A percentile compares a stretch with the other conserved stretches of the same genome.
Evolutionary conservation across 1,284 basidiomycete genomes (phyloP).

Genomic region (Malassezia yamatoensis): DNA sequence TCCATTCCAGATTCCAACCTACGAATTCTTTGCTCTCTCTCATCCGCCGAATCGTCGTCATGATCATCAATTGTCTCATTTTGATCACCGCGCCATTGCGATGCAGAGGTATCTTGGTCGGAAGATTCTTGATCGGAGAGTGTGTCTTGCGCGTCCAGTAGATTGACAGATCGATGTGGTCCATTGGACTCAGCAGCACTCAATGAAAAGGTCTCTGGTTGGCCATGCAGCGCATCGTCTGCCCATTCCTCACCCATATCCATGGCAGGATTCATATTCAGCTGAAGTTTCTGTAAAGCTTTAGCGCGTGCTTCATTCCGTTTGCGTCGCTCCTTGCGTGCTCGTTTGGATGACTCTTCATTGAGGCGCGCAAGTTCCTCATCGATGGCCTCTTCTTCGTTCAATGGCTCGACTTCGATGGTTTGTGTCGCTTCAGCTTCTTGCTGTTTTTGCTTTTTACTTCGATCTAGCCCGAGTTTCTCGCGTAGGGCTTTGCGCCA

Average conservation of each 20-base stretch:
- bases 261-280: conserved; percentile 90
- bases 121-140: conserved; percentile 18
- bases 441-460: conserved; percentile 21
- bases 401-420: conserved; percentile 58
- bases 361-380: conserved; percentile 71
- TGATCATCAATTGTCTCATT: conserved; percentile 17
- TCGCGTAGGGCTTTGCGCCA: conserved; percentile 65
- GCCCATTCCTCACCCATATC: conserved; percentile 75
- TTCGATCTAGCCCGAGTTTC: conserved; percentile 52
- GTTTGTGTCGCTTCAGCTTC: conserved; percentile 28
- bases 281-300: conserved; percentile 86
- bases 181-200: conserved; percentile 22
- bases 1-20: conserved; percentile 74
- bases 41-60: conserved; percentile 37
- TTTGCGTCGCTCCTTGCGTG: conserved; percentile 67
- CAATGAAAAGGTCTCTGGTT: conserved; percentile 37
- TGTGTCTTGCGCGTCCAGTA: conserved; percentile 15
- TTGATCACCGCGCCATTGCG: too few relatives aligned
- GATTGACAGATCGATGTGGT: conserved; percentile 5
- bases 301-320: conserved; percentile 80
- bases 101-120: conserved; percentile 39
- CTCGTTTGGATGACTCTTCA: conserved; percentile 65
- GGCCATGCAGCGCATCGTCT: conserved; percentile 35
- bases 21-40: conserved; percentile 52
- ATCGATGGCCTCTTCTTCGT: conserved; percentile 56